A percentile compares a stretch with the other conserved stretches of the same genome.
These are phyloP conservation scores for Acanthamoeba lenticulata DNA, from an alignment of 208 protist species.

Conservation along the genomic window DNA sequence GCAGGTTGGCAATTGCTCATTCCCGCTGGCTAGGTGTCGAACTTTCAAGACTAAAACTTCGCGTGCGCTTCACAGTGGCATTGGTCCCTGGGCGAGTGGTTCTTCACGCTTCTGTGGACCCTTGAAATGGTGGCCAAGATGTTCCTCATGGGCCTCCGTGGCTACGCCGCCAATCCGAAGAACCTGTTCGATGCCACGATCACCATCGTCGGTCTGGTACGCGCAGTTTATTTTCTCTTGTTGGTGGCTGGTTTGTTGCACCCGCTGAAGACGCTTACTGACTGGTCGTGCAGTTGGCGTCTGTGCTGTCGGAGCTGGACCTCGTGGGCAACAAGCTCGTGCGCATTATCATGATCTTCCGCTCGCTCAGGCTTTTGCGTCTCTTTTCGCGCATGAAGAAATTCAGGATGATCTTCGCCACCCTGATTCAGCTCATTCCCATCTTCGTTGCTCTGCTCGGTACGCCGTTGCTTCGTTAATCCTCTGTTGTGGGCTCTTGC, in stretches of 20 bases:
- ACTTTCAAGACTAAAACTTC: no score
- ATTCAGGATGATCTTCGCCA: conserved; percentile 44
- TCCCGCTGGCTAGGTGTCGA: no score
- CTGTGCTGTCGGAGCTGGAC: neutral
- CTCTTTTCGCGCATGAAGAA: conserved; percentile 50
- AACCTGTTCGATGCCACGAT: conserved; percentile 25
- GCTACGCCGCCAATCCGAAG: conserved; percentile 2
- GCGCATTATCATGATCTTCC: conserved; percentile 18
- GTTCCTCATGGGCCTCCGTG: conserved; percentile 19
- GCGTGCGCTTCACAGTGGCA: neutral
- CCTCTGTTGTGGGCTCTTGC: no score
- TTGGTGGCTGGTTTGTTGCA: no score
- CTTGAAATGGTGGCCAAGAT: neutral
- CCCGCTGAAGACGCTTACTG: no score
- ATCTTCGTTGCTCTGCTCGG: conserved; percentile 6
- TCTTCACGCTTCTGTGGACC: conserved; percentile 28
- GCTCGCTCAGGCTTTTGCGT: conserved; percentile 24
- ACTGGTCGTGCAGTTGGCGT: no score
- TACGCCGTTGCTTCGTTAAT: no score
- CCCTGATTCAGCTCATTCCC: conserved; percentile 25
- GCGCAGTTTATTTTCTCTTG: no score
- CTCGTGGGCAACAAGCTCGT: conserved; percentile 7
- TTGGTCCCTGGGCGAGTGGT: neutral
- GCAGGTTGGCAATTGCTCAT: no score
- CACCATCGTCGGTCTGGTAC: conserved; percentile 4